These are phyloP conservation scores for Spinacia oleracea DNA, from an alignment of 179 eudicot genomes.

Conservation along the genomic window DNA sequence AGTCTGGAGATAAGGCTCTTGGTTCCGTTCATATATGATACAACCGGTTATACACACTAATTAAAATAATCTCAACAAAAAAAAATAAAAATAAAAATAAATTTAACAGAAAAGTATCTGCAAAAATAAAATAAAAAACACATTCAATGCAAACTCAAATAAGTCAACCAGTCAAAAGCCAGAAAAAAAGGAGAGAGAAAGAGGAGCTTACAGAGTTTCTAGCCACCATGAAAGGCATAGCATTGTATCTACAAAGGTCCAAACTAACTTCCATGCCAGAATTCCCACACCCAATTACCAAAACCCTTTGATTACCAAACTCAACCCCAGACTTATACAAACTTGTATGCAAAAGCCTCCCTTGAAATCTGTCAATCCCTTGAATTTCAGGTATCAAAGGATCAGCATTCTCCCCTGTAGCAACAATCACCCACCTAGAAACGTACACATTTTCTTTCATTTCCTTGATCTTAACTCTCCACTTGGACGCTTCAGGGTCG, in stretches of 20 bases:
- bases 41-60: too few relatives aligned
- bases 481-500: slow-evolving; percentile 32
- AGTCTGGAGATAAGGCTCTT: not conserved
- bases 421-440: slow-evolving; percentile 72
- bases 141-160: slow-evolving; percentile 25
- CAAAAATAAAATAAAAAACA: not conserved
- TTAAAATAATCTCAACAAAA: not conserved
- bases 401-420: slow-evolving; percentile 94
- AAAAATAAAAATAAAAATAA: too few relatives aligned
- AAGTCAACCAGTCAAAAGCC: slow-evolving; percentile 33
- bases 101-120: not conserved
- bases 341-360: slow-evolving; percentile 68
- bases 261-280: slow-evolving; percentile 95
- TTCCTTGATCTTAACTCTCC: slow-evolving; percentile 50
- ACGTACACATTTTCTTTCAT: slow-evolving; percentile 30
- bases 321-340: slow-evolving; percentile 59
- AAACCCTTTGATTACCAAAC: slow-evolving; percentile 53
- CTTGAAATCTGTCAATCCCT: slow-evolving; percentile 62
- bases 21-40: too few relatives aligned
- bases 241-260: slow-evolving; percentile 70
- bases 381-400: slow-evolving; percentile 66
- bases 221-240: slow-evolving; percentile 72
- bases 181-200: not conserved
- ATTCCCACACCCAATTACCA: slow-evolving; percentile 94
- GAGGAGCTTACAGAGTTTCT: slow-evolving; percentile 68